Base-by-base conservation (phyloP, 73 alveolate genomes). In the Paraurostyla sp. region DNA sequence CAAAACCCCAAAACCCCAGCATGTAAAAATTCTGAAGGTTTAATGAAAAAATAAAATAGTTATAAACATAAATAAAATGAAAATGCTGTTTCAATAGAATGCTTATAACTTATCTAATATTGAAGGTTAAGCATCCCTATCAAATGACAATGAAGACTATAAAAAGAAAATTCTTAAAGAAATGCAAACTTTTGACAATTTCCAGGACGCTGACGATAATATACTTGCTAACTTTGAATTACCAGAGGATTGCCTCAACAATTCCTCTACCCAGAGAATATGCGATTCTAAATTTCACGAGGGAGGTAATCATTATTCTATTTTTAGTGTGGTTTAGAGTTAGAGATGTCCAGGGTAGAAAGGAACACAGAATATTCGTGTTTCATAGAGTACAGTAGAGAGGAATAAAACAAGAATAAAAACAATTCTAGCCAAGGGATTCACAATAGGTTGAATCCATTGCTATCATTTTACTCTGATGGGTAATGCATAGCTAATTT, bases 61-160 rank as follows among this genome's bases (percentile, higher is more conserved):
- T 59, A 59, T 59, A 59, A 59, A n/a, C 11, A 30, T 25, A 59
- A 59, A 59, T 59, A 59, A 65, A 65, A 65, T 65, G 82, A 65
- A 65, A 65, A 65, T 65, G 82, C 46, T 65, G 46, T 35, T 38
- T 2, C 41, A 65, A 65, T 38, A 65, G 41, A 33, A 65, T 56
- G 58, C 38, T 65, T 38, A 38, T 2, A 65, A 9, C 18, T 65
- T 0, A 32, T 22, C 7, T 7, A 38, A 38, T 15, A 20, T 1
- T 16, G 13, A 16, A 4, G 58, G 15, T 27, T 22, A 38, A 38
- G 7, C 56, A 15, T 3, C 33, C 58, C 11, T 2, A 40, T 22
- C 3, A 2, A 33, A 38, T 6, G 82, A 65, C 42, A 65, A 65
- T 38, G 46, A 16, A 33, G 1, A 18, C 23, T 65, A 15, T 38